These are phyloP conservation scores for Marchantia polymorpha DNA, from an alignment of 225 moss, liverwort and hornwort genomes.

Conservation along the genomic window DNA sequence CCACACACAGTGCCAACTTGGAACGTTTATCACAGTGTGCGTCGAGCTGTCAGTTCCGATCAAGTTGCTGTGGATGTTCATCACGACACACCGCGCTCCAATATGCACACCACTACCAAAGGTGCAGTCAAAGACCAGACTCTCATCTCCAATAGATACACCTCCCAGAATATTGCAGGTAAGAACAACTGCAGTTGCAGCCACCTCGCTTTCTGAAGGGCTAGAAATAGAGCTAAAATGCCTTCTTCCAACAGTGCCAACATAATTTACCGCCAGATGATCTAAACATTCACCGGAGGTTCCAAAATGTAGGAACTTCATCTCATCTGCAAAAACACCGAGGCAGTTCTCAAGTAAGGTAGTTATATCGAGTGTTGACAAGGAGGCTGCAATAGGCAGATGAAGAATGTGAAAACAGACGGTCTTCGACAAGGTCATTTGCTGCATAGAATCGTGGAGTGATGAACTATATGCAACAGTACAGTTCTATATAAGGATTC, in stretches of 20 bases:
- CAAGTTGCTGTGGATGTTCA: slow-evolving; percentile 33
- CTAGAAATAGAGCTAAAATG: slow-evolving; percentile 60
- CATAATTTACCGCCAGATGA: slow-evolving; percentile 49
- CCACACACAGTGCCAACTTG: slow-evolving; percentile 63
- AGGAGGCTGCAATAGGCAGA: background rate
- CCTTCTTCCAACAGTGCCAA: slow-evolving; percentile 42
- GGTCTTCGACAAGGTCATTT: background rate
- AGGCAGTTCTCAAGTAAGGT: background rate
- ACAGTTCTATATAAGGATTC: background rate
- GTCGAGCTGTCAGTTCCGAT: background rate
- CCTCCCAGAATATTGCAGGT: slow-evolving; percentile 42
- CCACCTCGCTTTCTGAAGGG: slow-evolving; percentile 42
- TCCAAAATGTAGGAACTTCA: slow-evolving; percentile 75
- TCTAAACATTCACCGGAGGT: slow-evolving; percentile 69
- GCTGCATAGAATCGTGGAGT: background rate
- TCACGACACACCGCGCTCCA: slow-evolving; percentile 55
- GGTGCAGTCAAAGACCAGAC: slow-evolving; percentile 63
- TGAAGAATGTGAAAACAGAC: background rate
- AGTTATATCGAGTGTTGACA: background rate
- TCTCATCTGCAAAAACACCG: slow-evolving; percentile 39
- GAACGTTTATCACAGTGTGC: slow-evolving; percentile 31
- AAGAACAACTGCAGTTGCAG: slow-evolving; percentile 55
- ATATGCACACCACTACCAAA: slow-evolving; percentile 46
- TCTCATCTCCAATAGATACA: slow-evolving; percentile 56
- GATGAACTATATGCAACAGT: background rate